Percentiles rank a stretch among this genome's conserved stretches.
Evolutionary conservation across 1,139 yeast genomes (phyloP).

Genomic region (Yarrowia galli): DNA sequence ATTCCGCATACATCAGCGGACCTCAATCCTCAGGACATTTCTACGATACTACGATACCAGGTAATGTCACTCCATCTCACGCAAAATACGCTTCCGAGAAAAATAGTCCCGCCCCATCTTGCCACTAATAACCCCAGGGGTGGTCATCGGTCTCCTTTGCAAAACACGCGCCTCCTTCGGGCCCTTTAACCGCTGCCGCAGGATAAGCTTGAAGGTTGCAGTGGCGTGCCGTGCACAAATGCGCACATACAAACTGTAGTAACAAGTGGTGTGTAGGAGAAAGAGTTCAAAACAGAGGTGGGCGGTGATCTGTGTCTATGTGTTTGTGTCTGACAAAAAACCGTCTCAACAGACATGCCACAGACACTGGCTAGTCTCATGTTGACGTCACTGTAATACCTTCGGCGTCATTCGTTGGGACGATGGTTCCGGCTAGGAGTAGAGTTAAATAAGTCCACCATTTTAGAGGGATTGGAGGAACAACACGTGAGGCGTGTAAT

Average conservation of each 20-base stretch:
- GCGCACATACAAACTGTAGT: neutral
- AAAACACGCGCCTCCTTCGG: neutral
- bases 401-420: neutral
- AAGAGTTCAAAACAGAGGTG: too few relatives aligned
- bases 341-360: too few relatives aligned
- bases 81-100: too few relatives aligned
- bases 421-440: neutral
- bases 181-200: neutral
- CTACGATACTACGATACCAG: too few relatives aligned
- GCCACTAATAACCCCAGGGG: neutral
- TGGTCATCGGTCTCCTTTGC: neutral
- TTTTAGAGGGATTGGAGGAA: neutral
- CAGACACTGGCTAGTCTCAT: too few relatives aligned
- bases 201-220: constrained; percentile 2
- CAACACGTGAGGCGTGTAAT: neutral
- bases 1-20: neutral
- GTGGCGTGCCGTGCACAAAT: neutral
- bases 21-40: too few relatives aligned
- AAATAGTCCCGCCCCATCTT: neutral
- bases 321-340: neutral
- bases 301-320: neutral
- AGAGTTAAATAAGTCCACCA: neutral
- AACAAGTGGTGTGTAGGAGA: too few relatives aligned
- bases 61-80: too few relatives aligned
- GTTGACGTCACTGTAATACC: neutral